Conservation (phyloP, 1,139 yeast genomes). For the Candida buenavistaensis region DNA sequence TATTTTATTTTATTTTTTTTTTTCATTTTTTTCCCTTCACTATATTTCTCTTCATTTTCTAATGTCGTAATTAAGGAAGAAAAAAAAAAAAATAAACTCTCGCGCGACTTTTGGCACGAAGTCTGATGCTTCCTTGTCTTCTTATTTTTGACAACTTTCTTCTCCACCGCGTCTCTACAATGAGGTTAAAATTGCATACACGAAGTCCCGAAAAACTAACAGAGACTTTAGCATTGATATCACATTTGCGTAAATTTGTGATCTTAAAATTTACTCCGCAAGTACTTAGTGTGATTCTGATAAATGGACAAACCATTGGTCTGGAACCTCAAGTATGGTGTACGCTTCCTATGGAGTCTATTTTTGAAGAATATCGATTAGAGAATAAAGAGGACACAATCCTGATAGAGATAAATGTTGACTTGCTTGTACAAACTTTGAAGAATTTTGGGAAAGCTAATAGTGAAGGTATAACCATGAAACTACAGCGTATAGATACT, state of each 20-base stretch:
- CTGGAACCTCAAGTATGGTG: constrained; percentile 67
- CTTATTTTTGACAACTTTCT: no score
- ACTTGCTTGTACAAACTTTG: constrained; percentile 53
- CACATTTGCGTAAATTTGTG: constrained; percentile 32
- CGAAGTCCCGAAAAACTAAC: constrained; percentile 30
- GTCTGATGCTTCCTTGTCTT: no score
- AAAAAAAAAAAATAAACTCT: no score
- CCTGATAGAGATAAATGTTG: constrained; percentile 56
- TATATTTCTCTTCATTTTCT: no score
- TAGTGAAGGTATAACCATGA: constrained; percentile 50
- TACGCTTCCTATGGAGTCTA: constrained; percentile 40
- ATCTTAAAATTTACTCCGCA: constrained; percentile 48
- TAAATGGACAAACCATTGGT: constrained; percentile 34
- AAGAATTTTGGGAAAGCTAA: constrained; percentile 54
- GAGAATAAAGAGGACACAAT: constrained; percentile 48
- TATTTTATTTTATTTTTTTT: no score
- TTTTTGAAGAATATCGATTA: constrained; percentile 53
- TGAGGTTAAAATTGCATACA: constrained; percentile 38
- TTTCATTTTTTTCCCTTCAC: no score
- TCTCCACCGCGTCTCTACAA: constrained; percentile 11
- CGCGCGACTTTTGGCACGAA: no score
- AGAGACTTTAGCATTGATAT: constrained; percentile 30
- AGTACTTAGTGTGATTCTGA: constrained; percentile 50
- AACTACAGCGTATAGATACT: constrained; percentile 50
- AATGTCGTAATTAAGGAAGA: no score